Percentiles rank a stretch among this genome's conserved stretches.
Evolutionary conservation across 2,329 filamentous ascomycete species (phyloP).

Genomic region (Talaromyces sp.): DNA sequence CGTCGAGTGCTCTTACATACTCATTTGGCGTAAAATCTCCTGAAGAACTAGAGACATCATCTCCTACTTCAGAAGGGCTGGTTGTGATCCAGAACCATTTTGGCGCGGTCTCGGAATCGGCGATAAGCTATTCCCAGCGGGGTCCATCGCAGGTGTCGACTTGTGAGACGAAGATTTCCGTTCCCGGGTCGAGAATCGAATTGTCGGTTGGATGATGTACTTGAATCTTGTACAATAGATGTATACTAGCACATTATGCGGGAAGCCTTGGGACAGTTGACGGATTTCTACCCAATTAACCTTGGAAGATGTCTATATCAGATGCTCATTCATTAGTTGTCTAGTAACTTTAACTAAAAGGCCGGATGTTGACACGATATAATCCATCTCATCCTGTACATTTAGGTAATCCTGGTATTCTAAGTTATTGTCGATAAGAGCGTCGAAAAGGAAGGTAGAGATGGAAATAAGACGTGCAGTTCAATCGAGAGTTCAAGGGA

Average conservation of each 20-base stretch:
- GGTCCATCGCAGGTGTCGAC: not conserved
- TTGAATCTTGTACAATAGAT: not conserved
- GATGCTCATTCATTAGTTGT: not conserved
- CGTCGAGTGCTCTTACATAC: constrained; percentile 22
- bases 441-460: not conserved
- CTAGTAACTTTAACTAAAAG: not conserved
- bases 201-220: constrained; percentile 14
- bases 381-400: no score
- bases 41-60: constrained; percentile 20
- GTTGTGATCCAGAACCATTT: constrained; percentile 31
- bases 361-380: not conserved
- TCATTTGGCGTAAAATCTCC: constrained; percentile 34
- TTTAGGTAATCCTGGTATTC: no score
- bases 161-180: constrained; percentile 32
- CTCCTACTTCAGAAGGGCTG: constrained; percentile 22
- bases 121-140: constrained; percentile 29
- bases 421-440: not conserved
- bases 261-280: not conserved
- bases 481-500: not conserved
- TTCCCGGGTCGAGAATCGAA: constrained; percentile 32
- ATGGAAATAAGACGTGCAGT: not conserved
- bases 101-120: constrained; percentile 40
- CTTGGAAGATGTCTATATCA: not conserved
- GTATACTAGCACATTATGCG: not conserved
- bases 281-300: not conserved